Percentiles rank a stretch among this genome's conserved stretches.
phyloP scores from a whole-genome alignment of 2,329 filamentous ascomycete genomes.

The Penicillium verrucosum region DNA sequence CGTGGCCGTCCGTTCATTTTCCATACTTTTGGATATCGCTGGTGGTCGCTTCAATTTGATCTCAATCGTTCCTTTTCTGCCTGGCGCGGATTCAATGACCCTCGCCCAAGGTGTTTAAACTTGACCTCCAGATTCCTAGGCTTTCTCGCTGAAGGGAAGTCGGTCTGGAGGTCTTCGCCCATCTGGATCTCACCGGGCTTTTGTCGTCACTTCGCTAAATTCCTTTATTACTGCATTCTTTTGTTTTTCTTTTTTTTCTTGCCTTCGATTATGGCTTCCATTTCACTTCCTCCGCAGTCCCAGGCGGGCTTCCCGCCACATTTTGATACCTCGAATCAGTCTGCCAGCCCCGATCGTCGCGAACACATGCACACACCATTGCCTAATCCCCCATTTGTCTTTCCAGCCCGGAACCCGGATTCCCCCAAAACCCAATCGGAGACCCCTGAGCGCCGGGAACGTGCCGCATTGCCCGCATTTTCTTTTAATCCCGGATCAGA shows the following conservation, averaged over 20 bases:
- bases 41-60: constrained; percentile 6
- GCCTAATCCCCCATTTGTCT: constrained; percentile 65
- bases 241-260: constrained; percentile 1
- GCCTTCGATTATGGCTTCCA: constrained; percentile 33
- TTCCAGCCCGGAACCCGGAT: constrained; percentile 52
- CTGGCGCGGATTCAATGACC: constrained; percentile 28
- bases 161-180: constrained; percentile 25
- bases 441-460: constrained; percentile 45
- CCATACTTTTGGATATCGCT: constrained; percentile 2
- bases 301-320: constrained; percentile 30
- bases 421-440: constrained; percentile 34
- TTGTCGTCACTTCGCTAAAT: constrained; percentile 5
- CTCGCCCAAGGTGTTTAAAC: constrained; percentile 16
- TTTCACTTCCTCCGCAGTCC: constrained; percentile 34
- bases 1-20: constrained; percentile 28
- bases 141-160: constrained; percentile 23
- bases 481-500: constrained; percentile 37
- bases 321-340: constrained; percentile 20
- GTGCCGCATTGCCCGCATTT: constrained; percentile 36
- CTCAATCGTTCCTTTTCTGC: constrained; percentile 16
- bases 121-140: constrained; percentile 25
- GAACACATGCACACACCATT: constrained; percentile 31
- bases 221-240: constrained; percentile 9
- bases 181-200: constrained; percentile 19
- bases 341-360: constrained; percentile 25